Conservation (phyloP, 371 early-diverging fungal species). For the Mortierella sp. region DNA sequence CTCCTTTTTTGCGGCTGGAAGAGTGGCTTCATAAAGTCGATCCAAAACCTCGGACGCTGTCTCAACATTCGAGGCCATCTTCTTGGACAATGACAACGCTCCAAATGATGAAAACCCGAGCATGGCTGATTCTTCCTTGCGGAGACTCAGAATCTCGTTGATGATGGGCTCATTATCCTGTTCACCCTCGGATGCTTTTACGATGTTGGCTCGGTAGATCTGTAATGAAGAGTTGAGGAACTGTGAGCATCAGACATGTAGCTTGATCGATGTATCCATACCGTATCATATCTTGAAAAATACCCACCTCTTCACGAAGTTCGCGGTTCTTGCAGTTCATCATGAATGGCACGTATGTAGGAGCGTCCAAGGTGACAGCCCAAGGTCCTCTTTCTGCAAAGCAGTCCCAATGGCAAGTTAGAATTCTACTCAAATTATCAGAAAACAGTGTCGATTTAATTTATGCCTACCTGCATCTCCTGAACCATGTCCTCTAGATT, state of each 20-base stretch:
- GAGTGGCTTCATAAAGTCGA: conserved; percentile 62
- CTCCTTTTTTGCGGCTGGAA: conserved; percentile 64
- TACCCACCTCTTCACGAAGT: conserved; percentile 66
- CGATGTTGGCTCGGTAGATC: conserved; percentile 70
- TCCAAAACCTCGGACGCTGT: conserved; percentile 65
- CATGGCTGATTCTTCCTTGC: conserved; percentile 65
- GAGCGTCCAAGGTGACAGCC: conserved; percentile 72
- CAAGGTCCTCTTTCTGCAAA: conserved; percentile 61
- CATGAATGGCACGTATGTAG: conserved; percentile 74
- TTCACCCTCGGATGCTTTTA: conserved; percentile 66
- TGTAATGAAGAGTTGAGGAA: conserved; percentile 4
- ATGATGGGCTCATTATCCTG: conserved; percentile 72
- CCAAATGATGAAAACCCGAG: conserved; percentile 70
- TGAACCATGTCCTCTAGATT: conserved; percentile 57
- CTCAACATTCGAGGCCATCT: conserved; percentile 70
- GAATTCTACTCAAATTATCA: not conserved
- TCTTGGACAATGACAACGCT: conserved; percentile 70
- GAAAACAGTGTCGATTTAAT: too few species aligned
- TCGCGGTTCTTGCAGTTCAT: conserved; percentile 72
- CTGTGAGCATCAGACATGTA: not conserved
- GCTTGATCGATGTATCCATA: too few species aligned
- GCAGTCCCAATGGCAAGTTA: too few species aligned
- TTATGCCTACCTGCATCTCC: conserved; percentile 46
- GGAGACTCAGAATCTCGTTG: conserved; percentile 67
- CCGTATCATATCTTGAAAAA: not conserved